Evolutionary conservation across 2,329 filamentous ascomycete genomes (phyloP).

Genomic region (Fusarium brevicatenulatum): DNA sequence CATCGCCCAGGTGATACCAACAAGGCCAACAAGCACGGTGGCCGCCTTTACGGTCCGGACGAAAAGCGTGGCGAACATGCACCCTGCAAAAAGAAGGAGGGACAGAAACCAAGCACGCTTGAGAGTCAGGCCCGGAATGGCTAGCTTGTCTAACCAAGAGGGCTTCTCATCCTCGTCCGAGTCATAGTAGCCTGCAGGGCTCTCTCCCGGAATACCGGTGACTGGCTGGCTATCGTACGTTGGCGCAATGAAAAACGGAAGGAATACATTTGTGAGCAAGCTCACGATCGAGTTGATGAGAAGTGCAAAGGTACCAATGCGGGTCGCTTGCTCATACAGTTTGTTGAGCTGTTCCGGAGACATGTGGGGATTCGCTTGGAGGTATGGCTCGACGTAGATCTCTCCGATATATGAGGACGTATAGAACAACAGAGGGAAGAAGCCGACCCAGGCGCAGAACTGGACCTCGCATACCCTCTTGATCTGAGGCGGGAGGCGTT

Average conservation of each 20-base stretch:
- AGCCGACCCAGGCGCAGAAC: constrained; percentile 91
- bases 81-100: constrained; percentile 81
- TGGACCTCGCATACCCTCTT: constrained; percentile 83
- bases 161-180: constrained; percentile 49
- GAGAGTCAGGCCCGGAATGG: constrained; percentile 85
- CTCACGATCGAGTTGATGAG: constrained; percentile 90
- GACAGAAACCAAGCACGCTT: constrained; percentile 88
- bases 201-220: constrained; percentile 47
- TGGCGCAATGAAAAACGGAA: constrained; percentile 87
- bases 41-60: constrained; percentile 77
- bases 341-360: constrained; percentile 78
- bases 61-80: constrained; percentile 86
- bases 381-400: constrained; percentile 86
- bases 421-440: constrained; percentile 96
- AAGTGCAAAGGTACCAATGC: constrained; percentile 88
- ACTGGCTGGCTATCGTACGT: constrained; percentile 70
- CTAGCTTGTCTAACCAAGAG: constrained; percentile 68
- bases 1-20: constrained; percentile 92
- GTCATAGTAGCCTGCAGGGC: constrained; percentile 44
- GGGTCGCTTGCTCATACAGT: constrained; percentile 85
- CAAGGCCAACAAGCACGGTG: constrained; percentile 79
- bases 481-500: constrained; percentile 82
- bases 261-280: constrained; percentile 80
- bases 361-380: constrained; percentile 81
- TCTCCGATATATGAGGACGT: constrained; percentile 94